These are phyloP conservation scores for Amesomyces nigricolor DNA, from an alignment of 2,329 filamentous ascomycete genomes.

Conservation along the genomic window DNA sequence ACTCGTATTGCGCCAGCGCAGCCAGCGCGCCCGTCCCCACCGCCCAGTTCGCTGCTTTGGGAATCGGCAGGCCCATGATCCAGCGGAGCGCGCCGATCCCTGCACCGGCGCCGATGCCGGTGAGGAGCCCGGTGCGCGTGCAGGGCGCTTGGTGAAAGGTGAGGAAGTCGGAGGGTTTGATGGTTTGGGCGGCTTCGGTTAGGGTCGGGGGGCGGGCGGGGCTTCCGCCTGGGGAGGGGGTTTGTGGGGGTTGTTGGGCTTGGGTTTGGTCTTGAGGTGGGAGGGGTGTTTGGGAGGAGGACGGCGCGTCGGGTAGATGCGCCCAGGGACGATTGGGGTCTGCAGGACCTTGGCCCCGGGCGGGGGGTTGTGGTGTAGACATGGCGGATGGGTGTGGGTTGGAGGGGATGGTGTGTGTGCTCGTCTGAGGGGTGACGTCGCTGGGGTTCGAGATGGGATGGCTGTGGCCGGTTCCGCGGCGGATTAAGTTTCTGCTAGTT, in stretches of 20 bases:
- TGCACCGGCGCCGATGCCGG: constrained; percentile 76
- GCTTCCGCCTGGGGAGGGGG: not conserved
- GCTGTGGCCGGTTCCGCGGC: no score
- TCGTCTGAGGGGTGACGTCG: not conserved
- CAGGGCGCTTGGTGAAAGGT: constrained; percentile 76
- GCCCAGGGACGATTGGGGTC: constrained; percentile 19
- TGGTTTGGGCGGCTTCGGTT: constrained; percentile 60
- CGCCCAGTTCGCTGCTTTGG: constrained; percentile 75
- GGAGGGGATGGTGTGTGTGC: not conserved
- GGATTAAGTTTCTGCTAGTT: not conserved
- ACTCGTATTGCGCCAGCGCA: constrained; percentile 73
- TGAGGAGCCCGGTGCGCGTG: constrained; percentile 73
- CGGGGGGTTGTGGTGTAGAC: constrained; percentile 13
- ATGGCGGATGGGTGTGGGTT: not conserved
- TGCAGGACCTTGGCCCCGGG: constrained; percentile 3
- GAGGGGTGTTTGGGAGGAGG: not conserved
- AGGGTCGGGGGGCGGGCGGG: constrained; percentile 32
- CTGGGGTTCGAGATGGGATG: not conserved
- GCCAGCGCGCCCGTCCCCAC: constrained; percentile 68
- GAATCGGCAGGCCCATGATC: constrained; percentile 61
- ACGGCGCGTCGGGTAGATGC: not conserved
- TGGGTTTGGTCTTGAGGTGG: not conserved
- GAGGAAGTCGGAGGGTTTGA: constrained; percentile 63
- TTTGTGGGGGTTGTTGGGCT: constrained; percentile 2
- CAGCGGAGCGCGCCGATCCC: constrained; percentile 68